Conservation (phyloP, 1,139 yeast species). For the Suhomyces kunorum region DNA sequence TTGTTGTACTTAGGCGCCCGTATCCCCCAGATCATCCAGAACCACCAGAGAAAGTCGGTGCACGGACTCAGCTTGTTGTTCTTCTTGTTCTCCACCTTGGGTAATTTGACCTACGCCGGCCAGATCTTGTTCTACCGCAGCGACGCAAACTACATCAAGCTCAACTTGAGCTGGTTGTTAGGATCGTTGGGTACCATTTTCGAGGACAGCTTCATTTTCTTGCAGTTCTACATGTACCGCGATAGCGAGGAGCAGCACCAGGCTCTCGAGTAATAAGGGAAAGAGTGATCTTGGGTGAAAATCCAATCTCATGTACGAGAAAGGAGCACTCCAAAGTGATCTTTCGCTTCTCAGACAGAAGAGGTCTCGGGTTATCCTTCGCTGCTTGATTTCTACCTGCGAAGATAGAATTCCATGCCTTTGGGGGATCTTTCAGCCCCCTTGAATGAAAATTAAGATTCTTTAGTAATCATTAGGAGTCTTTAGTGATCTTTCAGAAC, state of each 20-base stretch:
- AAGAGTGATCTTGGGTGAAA: too few relatives aligned
- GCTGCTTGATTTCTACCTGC: too few relatives aligned
- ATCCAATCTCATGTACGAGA: too few relatives aligned
- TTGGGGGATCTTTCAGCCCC: too few relatives aligned
- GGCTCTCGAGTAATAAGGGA: slow-evolving; percentile 5
- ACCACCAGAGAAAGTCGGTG: slow-evolving; percentile 66
- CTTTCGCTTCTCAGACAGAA: too few relatives aligned
- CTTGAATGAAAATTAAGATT: too few relatives aligned
- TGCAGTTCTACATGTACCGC: slow-evolving; percentile 64
- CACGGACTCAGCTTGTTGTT: slow-evolving; percentile 74
- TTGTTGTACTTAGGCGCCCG: slow-evolving; percentile 71
- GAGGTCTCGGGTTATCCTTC: too few relatives aligned
- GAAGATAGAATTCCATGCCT: too few relatives aligned
- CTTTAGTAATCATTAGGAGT: too few relatives aligned
- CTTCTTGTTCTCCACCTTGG: slow-evolving; percentile 72
- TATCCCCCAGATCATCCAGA: slow-evolving; percentile 76
- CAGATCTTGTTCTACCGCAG: slow-evolving; percentile 68
- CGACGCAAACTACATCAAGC: slow-evolving; percentile 58
- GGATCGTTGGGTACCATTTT: slow-evolving; percentile 75
- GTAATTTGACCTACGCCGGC: slow-evolving; percentile 75
- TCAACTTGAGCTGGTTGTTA: slow-evolving; percentile 72
- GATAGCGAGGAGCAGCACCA: slow-evolving; percentile 18
- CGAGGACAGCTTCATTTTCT: slow-evolving; percentile 63
- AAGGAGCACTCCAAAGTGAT: too few relatives aligned
- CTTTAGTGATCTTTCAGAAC: too few relatives aligned